A percentile compares a stretch with the other conserved stretches of the same genome.
These are phyloP conservation scores for Penicillium vulpinum DNA, from an alignment of 2,329 filamentous ascomycete species.

Conservation along the genomic window DNA sequence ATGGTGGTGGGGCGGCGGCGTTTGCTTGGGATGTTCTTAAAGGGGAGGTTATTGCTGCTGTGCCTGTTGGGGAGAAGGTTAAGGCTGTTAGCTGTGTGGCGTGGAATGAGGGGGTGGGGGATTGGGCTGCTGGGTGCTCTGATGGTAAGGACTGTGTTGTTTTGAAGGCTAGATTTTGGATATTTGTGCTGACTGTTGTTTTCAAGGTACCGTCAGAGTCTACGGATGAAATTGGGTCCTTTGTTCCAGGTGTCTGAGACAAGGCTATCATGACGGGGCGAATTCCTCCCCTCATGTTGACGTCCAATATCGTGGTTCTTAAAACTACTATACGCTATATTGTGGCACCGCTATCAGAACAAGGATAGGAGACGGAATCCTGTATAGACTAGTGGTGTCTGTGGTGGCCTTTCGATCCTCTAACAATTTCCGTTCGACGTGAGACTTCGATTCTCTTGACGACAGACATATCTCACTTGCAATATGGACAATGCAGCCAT, in stretches of 20 bases:
- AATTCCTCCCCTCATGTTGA: neutral
- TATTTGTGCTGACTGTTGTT: neutral
- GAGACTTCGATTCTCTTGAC: neutral
- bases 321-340: neutral
- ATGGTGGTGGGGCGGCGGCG: conserved; percentile 30
- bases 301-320: neutral
- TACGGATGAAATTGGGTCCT: conserved; percentile 1
- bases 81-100: conserved; percentile 48
- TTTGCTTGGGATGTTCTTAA: conserved; percentile 79
- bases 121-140: conserved; percentile 45
- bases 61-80: conserved; percentile 49
- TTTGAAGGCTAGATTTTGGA: neutral
- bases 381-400: neutral
- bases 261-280: neutral
- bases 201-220: conserved; percentile 5
- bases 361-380: neutral
- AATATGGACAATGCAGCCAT: neutral
- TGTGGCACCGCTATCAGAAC: neutral
- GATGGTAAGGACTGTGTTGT: conserved; percentile 37
- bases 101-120: conserved; percentile 45
- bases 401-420: neutral
- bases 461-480: neutral
- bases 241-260: neutral
- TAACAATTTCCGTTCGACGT: neutral
- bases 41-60: conserved; percentile 64